A percentile compares a stretch with the other conserved stretches of the same genome.
Conservation (phyloP, 2,329 filamentous ascomycete species). For the Albophoma yamanashiensis region DNA sequence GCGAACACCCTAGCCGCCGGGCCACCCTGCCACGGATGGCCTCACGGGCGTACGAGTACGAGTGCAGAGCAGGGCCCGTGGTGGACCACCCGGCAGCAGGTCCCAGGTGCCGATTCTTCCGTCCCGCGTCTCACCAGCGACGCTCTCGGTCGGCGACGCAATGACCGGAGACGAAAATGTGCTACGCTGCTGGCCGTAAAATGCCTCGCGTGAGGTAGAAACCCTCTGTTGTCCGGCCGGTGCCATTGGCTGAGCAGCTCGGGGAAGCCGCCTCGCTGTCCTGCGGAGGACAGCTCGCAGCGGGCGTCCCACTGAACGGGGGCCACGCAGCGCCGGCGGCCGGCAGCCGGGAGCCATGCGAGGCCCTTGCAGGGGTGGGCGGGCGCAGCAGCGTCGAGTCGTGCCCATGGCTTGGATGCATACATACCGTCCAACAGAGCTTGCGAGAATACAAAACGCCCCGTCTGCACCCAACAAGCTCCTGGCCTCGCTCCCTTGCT, state of each 20-base stretch:
- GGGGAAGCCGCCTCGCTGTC: background rate
- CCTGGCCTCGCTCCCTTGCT: background rate
- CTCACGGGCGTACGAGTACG: background rate
- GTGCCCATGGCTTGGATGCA: background rate
- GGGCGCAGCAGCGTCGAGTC: background rate
- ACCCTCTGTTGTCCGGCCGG: background rate
- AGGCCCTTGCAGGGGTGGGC: background rate
- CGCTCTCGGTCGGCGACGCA: background rate
- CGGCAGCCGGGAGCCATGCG: background rate
- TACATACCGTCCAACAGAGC: background rate
- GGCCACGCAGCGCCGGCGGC: background rate
- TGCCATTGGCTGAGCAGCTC: background rate
- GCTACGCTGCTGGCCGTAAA: background rate
- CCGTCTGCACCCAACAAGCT: background rate
- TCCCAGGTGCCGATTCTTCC: slow-evolving; percentile 2
- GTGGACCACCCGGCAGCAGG: background rate
- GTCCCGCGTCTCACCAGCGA: background rate
- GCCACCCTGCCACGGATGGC: background rate
- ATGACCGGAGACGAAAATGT: background rate
- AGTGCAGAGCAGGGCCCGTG: background rate
- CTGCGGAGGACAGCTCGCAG: background rate
- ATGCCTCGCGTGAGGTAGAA: background rate
- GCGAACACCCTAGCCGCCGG: background rate
- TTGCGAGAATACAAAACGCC: background rate
- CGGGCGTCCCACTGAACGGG: background rate